Base-by-base conservation (phyloP, 108 stramenopile species). In the Fragilaria crotonensis region DNA sequence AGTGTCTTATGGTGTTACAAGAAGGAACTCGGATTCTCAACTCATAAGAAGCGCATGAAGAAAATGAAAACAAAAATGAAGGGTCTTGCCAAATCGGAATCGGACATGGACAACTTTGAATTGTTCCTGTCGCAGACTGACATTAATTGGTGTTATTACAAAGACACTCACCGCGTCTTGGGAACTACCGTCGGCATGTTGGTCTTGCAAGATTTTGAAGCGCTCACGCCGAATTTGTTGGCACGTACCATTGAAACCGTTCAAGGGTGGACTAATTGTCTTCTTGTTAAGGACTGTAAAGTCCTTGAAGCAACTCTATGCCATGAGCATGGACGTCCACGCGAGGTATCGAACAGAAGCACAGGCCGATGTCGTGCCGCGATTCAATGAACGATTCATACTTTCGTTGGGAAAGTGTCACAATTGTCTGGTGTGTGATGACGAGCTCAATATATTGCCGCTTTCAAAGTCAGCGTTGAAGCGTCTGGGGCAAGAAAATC, bases 361-460 rank as follows among this genome's bases (percentile, higher is more conserved):
- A 22, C 59, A 84, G 17, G 91, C 72, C 0, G 92, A 94, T 63
- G 63, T 96, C 9, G 86, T 95, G 14, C 95, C 97, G 25, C 65
- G 99, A 14, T 99, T 99, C 81, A 98, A 98, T 73, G 99, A 99
- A 76, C 91, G 99, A 31, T 99, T 98, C 62, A 93, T 99, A 61
- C 69, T 99, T 44, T 90, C 87, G 31, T 63, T 99, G 31, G 93
- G 76, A 0, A 78, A 90, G 41, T 97, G 96, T 69, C 57, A 54
- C 25, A 84, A 81, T 62, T 96, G 95, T 63, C 71, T 98, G 33
- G 96, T 97, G 2, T 87, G 95, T 54, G 99, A 99, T 66, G 99
- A 99, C 57, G 99, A 99, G 72, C 71, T 99, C 60, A 99, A 99
- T 79, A 85, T 99, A 4, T 76, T 99, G 53, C 97, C 97, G 0